Conservation (phyloP, 108 stramenopile species). For the Nitzschia sp. region DNA sequence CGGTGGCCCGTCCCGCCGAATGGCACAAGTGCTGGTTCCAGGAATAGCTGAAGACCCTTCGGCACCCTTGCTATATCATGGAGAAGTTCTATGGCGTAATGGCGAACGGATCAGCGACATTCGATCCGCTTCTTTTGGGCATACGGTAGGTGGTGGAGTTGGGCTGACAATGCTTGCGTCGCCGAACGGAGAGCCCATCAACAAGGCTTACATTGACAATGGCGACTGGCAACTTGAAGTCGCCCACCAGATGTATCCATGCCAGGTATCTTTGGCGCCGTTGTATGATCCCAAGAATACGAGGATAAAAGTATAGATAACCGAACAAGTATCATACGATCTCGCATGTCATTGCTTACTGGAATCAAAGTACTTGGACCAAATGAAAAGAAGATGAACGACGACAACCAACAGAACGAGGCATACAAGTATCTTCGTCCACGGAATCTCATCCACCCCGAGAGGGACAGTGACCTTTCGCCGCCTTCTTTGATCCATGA, state of each 20-base stretch:
- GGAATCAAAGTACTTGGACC: not conserved
- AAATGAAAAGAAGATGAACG: not conserved
- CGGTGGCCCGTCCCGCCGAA: conserved; percentile 48
- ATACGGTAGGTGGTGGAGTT: conserved; percentile 69
- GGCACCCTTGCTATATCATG: conserved; percentile 62
- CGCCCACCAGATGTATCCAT: conserved; percentile 45
- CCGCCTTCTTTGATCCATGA: too few relatives aligned
- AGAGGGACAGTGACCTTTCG: not conserved
- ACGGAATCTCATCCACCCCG: not conserved
- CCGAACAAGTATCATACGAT: too few relatives aligned
- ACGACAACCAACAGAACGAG: not conserved
- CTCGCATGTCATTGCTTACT: too few relatives aligned
- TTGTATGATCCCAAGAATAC: conserved; percentile 78
- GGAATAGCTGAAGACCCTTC: conserved; percentile 21
- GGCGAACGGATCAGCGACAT: conserved; percentile 65
- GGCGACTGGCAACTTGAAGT: conserved; percentile 67
- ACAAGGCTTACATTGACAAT: conserved; percentile 43
- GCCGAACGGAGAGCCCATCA: conserved; percentile 22
- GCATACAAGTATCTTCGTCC: not conserved
- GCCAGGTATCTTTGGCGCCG: conserved; percentile 48
- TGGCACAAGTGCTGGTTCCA: conserved; percentile 50
- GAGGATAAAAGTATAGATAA: conserved; percentile 7
- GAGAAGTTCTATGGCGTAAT: conserved; percentile 73
- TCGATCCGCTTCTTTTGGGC: conserved; percentile 65
- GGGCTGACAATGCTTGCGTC: conserved; percentile 66